phyloP scores from a whole-genome alignment of 768 basidiomycete species.

The Naganishia vishniacii region DNA sequence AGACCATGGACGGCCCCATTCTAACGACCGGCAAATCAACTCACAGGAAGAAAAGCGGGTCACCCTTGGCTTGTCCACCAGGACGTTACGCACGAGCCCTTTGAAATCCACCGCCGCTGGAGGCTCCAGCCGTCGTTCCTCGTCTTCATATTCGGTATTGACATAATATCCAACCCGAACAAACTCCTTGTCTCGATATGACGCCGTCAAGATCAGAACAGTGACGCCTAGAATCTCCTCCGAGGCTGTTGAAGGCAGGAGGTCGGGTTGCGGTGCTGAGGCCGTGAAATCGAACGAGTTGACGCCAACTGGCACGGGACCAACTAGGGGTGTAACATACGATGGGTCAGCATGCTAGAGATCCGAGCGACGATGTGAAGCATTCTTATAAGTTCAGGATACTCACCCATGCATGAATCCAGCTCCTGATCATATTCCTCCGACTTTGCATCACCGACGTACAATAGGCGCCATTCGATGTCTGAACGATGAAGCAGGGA shows the following conservation, averaged over 20 bases:
- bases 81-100: constrained; percentile 68
- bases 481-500: constrained; percentile 53
- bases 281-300: constrained; percentile 97
- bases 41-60: constrained; percentile 58
- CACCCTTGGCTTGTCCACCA: constrained; percentile 85
- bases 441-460: constrained; percentile 87
- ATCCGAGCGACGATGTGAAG: not conserved
- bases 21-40: too few relatives aligned
- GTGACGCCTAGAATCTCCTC: constrained; percentile 93
- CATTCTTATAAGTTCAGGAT: not conserved
- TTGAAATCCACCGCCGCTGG: constrained; percentile 68
- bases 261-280: constrained; percentile 70
- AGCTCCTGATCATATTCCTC: constrained; percentile 93
- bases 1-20: too few relatives aligned
- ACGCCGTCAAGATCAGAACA: constrained; percentile 91
- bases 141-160: constrained; percentile 95
- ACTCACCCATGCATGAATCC: constrained; percentile 72
- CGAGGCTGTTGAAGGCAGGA: constrained; percentile 61
- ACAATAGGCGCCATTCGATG: constrained; percentile 96
- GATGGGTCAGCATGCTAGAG: not conserved
- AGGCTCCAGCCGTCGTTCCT: constrained; percentile 74
- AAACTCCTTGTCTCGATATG: constrained; percentile 94
- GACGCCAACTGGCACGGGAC: constrained; percentile 91
- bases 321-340: constrained; percentile 55
- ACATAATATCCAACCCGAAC: constrained; percentile 99